These are phyloP conservation scores for Ascochyta viciae-villosae DNA, from an alignment of 2,329 filamentous ascomycete species.

Conservation along the genomic window DNA sequence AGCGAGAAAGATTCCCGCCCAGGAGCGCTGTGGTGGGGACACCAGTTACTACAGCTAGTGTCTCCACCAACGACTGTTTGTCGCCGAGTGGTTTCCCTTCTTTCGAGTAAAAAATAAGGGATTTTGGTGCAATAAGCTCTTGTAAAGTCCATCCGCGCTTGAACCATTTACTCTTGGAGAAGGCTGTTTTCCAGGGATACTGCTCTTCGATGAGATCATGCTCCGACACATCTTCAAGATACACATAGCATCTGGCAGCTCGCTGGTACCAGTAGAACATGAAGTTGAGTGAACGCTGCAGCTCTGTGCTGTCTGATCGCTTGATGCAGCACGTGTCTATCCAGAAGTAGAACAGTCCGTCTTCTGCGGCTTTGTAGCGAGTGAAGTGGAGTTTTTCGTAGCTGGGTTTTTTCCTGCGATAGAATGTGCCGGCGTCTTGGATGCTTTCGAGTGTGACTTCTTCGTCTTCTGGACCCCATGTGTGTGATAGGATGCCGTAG, in stretches of 20 bases:
- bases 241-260: not conserved
- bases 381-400: not conserved
- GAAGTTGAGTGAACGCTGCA: not conserved
- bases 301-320: not conserved
- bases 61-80: not conserved
- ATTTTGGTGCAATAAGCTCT: not conserved
- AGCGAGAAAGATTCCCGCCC: not conserved
- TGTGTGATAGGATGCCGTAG: not conserved
- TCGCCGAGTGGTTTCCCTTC: not conserved
- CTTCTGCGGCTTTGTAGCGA: not conserved
- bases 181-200: not conserved
- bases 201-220: not conserved
- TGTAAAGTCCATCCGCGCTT: not conserved
- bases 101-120: not conserved
- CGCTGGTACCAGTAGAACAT: conserved; percentile 1
- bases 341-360: not conserved
- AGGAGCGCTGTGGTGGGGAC: not conserved
- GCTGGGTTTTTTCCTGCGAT: not conserved
- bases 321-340: conserved; percentile 1
- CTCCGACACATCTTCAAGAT: not conserved
- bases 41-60: not conserved
- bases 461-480: not conserved
- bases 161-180: not conserved
- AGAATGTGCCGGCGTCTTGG: not conserved
- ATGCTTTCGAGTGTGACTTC: not conserved